These are phyloP conservation scores for Curvularia verruculosa DNA, from an alignment of 2,329 filamentous ascomycete genomes.

Conservation along the genomic window DNA sequence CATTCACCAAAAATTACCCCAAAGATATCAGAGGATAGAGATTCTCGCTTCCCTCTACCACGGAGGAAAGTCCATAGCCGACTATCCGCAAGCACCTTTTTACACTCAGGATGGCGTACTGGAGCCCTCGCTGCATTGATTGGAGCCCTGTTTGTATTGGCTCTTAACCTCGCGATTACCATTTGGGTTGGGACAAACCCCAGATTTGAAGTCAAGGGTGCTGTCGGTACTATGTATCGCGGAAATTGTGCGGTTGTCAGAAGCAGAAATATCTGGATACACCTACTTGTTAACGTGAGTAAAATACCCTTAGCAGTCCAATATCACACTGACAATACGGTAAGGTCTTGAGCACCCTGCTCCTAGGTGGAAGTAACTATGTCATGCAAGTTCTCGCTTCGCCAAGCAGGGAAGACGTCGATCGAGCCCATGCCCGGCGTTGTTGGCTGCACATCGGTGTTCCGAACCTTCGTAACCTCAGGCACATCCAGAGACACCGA, in stretches of 20 bases:
- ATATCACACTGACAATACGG: constrained; percentile 37
- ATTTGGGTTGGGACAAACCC: background rate
- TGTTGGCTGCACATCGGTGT: constrained; percentile 53
- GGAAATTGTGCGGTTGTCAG: background rate
- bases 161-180: background rate
- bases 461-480: constrained; percentile 34
- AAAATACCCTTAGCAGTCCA: too few species aligned
- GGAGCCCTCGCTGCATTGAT: background rate
- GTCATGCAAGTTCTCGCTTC: constrained; percentile 37
- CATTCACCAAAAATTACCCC: background rate
- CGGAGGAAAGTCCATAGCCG: background rate
- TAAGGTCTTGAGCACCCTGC: constrained; percentile 52
- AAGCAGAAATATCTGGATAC: background rate
- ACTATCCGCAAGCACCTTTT: too few species aligned
- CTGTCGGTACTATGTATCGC: background rate
- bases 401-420: constrained; percentile 29
- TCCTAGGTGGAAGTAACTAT: constrained; percentile 35
- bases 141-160: background rate
- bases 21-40: background rate
- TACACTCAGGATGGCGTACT: background rate
- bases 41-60: background rate
- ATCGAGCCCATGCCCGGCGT: constrained; percentile 32
- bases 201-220: background rate
- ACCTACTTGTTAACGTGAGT: background rate
- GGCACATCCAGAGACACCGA: constrained; percentile 5